phyloP scores from a whole-genome alignment of 1,139 yeast species.

The Saccharomyces pastorianus region DNA sequence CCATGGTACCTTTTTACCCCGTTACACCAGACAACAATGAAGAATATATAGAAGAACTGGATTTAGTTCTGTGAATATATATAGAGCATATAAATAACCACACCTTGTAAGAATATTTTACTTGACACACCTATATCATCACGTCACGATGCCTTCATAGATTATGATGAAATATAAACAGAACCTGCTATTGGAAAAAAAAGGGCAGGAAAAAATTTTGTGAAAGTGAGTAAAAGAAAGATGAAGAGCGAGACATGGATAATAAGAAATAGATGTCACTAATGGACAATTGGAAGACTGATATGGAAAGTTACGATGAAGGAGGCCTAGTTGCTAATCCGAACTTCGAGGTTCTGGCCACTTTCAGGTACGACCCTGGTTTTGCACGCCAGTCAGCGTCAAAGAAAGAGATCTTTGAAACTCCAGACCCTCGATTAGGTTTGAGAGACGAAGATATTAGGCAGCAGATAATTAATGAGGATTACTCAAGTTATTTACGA shows the following conservation, averaged over 20 bases:
- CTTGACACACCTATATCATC: background rate
- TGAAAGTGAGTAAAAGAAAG: background rate
- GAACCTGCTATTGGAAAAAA: background rate
- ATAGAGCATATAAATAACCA: background rate
- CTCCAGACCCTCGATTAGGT: background rate
- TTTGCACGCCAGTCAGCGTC: conserved; percentile 20
- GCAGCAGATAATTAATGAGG: background rate
- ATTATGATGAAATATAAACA: background rate
- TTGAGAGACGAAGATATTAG: background rate
- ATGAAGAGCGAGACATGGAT: background rate
- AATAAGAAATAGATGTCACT: background rate
- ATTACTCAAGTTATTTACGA: background rate
- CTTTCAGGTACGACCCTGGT: conserved; percentile 66
- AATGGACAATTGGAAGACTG: background rate
- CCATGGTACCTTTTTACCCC: conserved; percentile 82
- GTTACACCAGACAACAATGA: conserved; percentile 33
- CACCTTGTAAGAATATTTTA: background rate
- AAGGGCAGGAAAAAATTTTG: background rate
- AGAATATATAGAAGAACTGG: conserved; percentile 36
- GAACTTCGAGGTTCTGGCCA: conserved; percentile 53
- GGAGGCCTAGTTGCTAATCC: conserved; percentile 2
- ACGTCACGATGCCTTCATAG: background rate
- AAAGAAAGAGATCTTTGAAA: background rate
- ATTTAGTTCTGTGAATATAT: conserved; percentile 24
- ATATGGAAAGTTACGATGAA: background rate